phyloP scores from a whole-genome alignment of 73 alveolate genomes.

The Stentor roeselii region DNA sequence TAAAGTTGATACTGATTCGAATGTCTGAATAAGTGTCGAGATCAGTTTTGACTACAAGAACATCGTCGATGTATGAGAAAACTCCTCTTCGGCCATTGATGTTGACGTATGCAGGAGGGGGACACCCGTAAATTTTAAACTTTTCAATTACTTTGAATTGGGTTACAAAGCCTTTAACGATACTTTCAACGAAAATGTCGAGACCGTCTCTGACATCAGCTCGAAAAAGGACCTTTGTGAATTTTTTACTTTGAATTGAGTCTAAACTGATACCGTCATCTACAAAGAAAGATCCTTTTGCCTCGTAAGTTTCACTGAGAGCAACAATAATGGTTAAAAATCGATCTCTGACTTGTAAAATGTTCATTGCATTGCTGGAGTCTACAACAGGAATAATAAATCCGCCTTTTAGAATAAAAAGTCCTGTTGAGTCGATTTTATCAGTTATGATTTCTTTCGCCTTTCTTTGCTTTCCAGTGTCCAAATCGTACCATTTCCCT shows the following conservation, averaged over 20 bases:
- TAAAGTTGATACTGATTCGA: not conserved
- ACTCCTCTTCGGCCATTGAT: not conserved
- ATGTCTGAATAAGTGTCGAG: not conserved
- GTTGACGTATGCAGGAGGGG: not conserved
- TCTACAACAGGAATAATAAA: not conserved
- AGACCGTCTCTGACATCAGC: not conserved
- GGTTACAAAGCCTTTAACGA: not conserved
- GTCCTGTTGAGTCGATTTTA: not conserved
- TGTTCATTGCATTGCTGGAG: not conserved
- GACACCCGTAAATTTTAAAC: not conserved
- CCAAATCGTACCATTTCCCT: not conserved
- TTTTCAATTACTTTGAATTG: not conserved
- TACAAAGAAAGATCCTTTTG: not conserved
- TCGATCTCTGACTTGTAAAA: not conserved
- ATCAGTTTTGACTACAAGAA: not conserved
- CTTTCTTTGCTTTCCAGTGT: not conserved
- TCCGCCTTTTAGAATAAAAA: not conserved
- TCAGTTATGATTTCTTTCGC: not conserved
- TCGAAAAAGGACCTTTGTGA: not conserved
- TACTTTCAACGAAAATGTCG: not conserved
- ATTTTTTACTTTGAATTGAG: too few relatives aligned
- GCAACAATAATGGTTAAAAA: not conserved
- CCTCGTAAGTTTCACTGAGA: not conserved
- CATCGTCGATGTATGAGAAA: not conserved
- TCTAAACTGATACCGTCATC: not conserved